A percentile compares a stretch with the other conserved stretches of the same genome.
These are phyloP conservation scores for Aspergillus intermedius DNA, from an alignment of 2,329 filamentous ascomycete species.

Conservation along the genomic window DNA sequence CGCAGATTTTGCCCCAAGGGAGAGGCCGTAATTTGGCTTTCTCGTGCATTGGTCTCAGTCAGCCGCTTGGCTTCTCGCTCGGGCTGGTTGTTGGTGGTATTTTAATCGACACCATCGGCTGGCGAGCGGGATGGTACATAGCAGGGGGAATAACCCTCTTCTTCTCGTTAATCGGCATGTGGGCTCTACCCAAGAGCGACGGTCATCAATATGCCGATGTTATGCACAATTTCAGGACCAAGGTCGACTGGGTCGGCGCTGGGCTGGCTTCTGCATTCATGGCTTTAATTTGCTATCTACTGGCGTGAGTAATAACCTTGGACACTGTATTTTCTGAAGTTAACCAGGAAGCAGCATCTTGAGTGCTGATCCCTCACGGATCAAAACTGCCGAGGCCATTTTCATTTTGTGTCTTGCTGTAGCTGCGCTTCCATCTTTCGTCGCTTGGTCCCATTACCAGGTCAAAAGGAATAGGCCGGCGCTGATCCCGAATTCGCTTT, in stretches of 20 bases:
- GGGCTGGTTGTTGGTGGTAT: conserved; percentile 22
- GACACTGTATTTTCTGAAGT: neutral
- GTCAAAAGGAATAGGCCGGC: conserved; percentile 44
- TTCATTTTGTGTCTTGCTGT: conserved; percentile 41
- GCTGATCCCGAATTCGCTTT: conserved; percentile 57
- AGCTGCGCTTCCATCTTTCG: conserved; percentile 44
- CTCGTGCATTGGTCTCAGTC: conserved; percentile 15
- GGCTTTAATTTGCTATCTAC: conserved; percentile 47
- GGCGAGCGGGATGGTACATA: conserved; percentile 45
- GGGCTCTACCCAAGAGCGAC: conserved; percentile 22
- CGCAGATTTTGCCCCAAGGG: conserved; percentile 37
- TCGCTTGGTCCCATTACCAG: conserved; percentile 49
- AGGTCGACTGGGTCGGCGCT: conserved; percentile 52
- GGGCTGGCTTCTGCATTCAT: conserved; percentile 41
- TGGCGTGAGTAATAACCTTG: conserved; percentile 33
- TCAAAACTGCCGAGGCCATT: conserved; percentile 42
- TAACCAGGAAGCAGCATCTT: conserved; percentile 13
- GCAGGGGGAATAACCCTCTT: conserved; percentile 25
- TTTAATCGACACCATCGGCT: conserved; percentile 37
- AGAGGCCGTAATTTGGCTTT: conserved; percentile 44
- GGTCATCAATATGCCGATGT: conserved; percentile 22
- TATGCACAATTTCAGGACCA: conserved; percentile 9
- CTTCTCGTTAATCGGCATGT: conserved; percentile 35
- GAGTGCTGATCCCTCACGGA: conserved; percentile 23
- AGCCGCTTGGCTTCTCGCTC: conserved; percentile 7